Base-by-base conservation (phyloP, 208 protist genomes). In the Trypanosoma vivax region DNA sequence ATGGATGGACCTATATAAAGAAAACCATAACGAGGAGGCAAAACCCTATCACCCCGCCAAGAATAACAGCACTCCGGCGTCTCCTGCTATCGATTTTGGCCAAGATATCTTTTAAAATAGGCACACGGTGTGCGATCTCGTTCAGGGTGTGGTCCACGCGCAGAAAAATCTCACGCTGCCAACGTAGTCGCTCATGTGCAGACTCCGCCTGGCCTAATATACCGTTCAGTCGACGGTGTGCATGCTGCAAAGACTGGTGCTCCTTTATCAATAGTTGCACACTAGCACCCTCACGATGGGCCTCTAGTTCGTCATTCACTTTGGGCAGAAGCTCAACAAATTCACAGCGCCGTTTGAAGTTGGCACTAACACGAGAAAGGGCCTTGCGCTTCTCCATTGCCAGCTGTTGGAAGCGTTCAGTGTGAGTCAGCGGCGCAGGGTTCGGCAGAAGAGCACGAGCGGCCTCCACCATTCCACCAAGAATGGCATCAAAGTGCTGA, bases 231-330 rank as follows among this genome's bases (percentile, higher is more conserved):
- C 76, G 71, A 18, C 46, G 56, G 30, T 80, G 67, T 5, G 87
- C 86, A 74, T 89, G 73, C 5, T 75, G 75, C 24, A 94, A 69
- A 2, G 81, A 68, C 3, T 77, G 35, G 53, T 91, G 80, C 73
- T 94, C 87, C 42, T 79, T 69, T 45, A 86, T 73, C 38, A 94
- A 65, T 21, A 88, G 53, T 18, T 74, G 80, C 49, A 89, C 65
- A 5, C 72, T 73, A 10, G 54, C 66, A 11, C 51, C 60, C 23
- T 70, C 62, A 30, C 62, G 31, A 31, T 70, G 75, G 11, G 47
- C 27, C 39, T 73, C 54, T 2, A 81, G 37, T 3, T 73, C 58
- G 24, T 50, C 37, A 6, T 10, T 65, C 35, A 50, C 48, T 18
- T 45, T 70, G 24, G 61, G 70, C 18, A 84, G 39, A 28, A 93